phyloP scores from a whole-genome alignment of 495 filamentous ascomycete species.

The Aspergillus bridgeri region DNA sequence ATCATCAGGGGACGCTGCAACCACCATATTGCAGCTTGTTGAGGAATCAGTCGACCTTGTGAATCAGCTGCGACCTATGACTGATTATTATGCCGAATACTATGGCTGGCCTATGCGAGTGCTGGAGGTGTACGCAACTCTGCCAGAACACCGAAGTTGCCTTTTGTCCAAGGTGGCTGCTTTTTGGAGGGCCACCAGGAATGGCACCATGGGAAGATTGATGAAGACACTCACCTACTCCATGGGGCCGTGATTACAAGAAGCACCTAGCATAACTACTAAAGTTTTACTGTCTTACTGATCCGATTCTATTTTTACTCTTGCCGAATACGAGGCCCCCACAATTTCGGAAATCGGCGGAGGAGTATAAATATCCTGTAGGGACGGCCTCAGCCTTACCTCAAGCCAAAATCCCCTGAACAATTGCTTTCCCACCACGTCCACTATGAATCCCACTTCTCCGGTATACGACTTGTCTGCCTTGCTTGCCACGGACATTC shows the following conservation, averaged over 20 bases:
- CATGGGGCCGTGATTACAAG: too few relatives aligned
- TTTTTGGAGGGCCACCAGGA: too few relatives aligned
- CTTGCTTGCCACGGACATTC: constrained; percentile 30
- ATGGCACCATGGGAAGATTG: too few relatives aligned
- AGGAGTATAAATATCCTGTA: neutral
- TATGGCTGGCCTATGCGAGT: constrained; percentile 26
- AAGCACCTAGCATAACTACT: too few relatives aligned
- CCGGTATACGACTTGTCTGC: constrained; percentile 10
- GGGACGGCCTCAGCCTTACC: neutral
- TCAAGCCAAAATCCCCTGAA: neutral
- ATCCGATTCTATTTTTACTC: neutral
- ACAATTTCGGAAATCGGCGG: neutral
- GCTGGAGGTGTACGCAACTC: too few relatives aligned
- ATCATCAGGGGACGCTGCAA: neutral
- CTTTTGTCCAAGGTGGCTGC: too few relatives aligned
- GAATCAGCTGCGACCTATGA: constrained; percentile 11
- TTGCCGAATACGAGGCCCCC: neutral
- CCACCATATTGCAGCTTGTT: constrained; percentile 1
- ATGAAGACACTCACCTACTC: too few relatives aligned
- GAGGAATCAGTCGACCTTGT: constrained; percentile 12
- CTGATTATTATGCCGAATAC: constrained; percentile 27
- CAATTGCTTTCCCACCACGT: neutral
- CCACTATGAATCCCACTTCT: neutral
- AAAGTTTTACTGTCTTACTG: too few relatives aligned
- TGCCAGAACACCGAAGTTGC: too few relatives aligned